A percentile compares a stretch with the other conserved stretches of the same genome.
These are phyloP conservation scores for Xylaria sp. DNA, from an alignment of 2,329 filamentous ascomycete genomes.

Conservation along the genomic window DNA sequence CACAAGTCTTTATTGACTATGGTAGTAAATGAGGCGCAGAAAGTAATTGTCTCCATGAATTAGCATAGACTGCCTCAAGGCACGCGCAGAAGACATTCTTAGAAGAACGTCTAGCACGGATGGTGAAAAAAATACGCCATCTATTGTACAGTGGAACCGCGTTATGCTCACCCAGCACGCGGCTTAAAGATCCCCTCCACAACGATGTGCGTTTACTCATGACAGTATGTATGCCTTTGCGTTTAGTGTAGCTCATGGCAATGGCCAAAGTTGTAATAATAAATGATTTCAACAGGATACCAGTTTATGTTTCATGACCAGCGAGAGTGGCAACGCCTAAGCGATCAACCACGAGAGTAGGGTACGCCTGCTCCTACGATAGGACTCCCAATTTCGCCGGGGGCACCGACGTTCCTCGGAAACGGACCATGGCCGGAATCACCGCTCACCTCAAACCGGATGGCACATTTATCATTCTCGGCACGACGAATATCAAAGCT, in stretches of 20 bases:
- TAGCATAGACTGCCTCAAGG: conserved; percentile 19
- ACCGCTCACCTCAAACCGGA: conserved; percentile 68
- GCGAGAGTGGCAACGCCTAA: conserved; percentile 1
- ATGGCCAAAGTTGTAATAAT: conserved; percentile 20
- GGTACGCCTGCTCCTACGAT: conserved; percentile 44
- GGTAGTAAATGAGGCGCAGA: conserved; percentile 24
- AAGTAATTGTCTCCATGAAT: conserved; percentile 16
- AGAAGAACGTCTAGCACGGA: conserved; percentile 12
- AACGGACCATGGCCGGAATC: conserved; percentile 55
- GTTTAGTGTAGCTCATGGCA: conserved; percentile 11
- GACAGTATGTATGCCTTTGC: conserved; percentile 5
- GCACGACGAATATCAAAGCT: conserved; percentile 77
- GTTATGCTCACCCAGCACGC: conserved; percentile 41
- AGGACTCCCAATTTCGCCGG: conserved; percentile 78
- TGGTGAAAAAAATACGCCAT: conserved; percentile 35
- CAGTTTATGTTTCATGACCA: background rate
- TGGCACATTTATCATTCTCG: conserved; percentile 53
- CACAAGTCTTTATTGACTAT: conserved; percentile 34
- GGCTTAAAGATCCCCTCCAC: conserved; percentile 29
- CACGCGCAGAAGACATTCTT: conserved; percentile 17
- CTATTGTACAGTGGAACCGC: conserved; percentile 39
- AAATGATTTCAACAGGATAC: conserved; percentile 24
- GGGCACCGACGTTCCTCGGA: conserved; percentile 63
- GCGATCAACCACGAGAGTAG: conserved; percentile 31
- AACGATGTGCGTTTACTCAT: conserved; percentile 34